phyloP scores from a whole-genome alignment of 768 basidiomycete species.

The Mycena crocata region DNA sequence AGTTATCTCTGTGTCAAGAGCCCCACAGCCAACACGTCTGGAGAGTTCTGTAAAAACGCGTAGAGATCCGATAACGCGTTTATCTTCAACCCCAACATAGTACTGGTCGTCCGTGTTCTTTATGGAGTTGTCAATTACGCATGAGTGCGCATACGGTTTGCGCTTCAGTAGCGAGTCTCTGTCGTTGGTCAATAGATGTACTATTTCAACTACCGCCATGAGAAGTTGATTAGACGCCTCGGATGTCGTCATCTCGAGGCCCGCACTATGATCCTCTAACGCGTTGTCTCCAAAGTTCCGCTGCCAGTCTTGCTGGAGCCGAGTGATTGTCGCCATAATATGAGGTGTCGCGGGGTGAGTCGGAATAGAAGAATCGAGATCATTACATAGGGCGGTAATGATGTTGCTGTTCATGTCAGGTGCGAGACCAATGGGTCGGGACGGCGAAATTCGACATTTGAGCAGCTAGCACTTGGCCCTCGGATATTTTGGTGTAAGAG shows the following conservation, averaged over 20 bases:
- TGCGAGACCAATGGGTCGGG: slow-evolving; percentile 6
- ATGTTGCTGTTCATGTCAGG: neutral
- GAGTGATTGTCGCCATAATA: neutral
- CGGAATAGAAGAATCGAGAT: neutral
- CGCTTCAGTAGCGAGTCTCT: neutral
- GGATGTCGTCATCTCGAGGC: neutral
- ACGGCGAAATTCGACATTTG: neutral
- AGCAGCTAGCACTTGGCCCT: neutral
- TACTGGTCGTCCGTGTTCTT: neutral
- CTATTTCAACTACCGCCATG: neutral
- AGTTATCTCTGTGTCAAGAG: neutral
- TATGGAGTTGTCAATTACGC: neutral
- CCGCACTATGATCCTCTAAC: neutral
- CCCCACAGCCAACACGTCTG: neutral
- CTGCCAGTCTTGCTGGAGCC: neutral
- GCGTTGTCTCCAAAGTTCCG: neutral
- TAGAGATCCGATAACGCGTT: neutral
- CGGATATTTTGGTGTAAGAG: no score
- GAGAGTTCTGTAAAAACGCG: neutral
- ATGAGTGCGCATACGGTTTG: neutral
- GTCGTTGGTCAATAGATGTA: neutral
- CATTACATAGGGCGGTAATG: neutral
- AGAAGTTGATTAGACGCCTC: neutral
- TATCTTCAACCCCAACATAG: slow-evolving; percentile 1
- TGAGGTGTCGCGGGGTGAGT: neutral